These are phyloP conservation scores for Xerocomellus chrysenteron DNA, from an alignment of 768 basidiomycete species.

Conservation along the genomic window DNA sequence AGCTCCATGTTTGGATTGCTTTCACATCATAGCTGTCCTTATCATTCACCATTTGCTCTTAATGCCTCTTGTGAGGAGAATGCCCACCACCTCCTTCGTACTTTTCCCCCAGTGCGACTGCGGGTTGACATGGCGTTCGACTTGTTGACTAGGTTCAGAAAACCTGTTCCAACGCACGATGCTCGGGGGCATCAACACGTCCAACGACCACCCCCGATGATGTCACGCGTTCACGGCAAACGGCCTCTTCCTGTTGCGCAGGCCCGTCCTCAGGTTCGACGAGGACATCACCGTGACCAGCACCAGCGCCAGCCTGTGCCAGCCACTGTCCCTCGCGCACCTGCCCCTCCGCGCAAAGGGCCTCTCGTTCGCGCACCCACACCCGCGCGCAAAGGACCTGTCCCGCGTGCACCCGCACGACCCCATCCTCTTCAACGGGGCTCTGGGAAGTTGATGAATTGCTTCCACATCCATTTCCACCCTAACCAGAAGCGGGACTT, in stretches of 20 bases:
- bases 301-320: slow-evolving; percentile 1
- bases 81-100: slow-evolving; percentile 4
- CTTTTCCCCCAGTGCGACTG: slow-evolving; percentile 12
- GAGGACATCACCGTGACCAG: slow-evolving; percentile 18
- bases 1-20: slow-evolving; percentile 24
- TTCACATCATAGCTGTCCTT: slow-evolving; percentile 30
- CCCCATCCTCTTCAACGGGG: slow-evolving; percentile 13
- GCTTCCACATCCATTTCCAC: slow-evolving; percentile 28
- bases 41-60: slow-evolving; percentile 28
- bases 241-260: slow-evolving; percentile 18
- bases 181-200: slow-evolving; percentile 12
- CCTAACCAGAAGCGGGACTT: slow-evolving; percentile 22
- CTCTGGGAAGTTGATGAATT: slow-evolving; percentile 18
- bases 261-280: slow-evolving; percentile 17
- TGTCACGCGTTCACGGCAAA: slow-evolving; percentile 18
- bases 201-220: slow-evolving; percentile 15
- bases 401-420: slow-evolving; percentile 5
- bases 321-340: slow-evolving; percentile 10
- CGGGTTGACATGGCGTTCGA: slow-evolving; percentile 26
- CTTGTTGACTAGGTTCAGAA: slow-evolving; percentile 27
- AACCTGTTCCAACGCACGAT: slow-evolving; percentile 13
- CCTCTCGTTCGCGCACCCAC: slow-evolving; percentile 10
- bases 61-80: slow-evolving; percentile 24
- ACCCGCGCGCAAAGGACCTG: slow-evolving; percentile 17
- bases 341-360: slow-evolving; percentile 14